phyloP scores from a whole-genome alignment of 164 flowering plant species.

The Magnolia kwangsiensis region DNA sequence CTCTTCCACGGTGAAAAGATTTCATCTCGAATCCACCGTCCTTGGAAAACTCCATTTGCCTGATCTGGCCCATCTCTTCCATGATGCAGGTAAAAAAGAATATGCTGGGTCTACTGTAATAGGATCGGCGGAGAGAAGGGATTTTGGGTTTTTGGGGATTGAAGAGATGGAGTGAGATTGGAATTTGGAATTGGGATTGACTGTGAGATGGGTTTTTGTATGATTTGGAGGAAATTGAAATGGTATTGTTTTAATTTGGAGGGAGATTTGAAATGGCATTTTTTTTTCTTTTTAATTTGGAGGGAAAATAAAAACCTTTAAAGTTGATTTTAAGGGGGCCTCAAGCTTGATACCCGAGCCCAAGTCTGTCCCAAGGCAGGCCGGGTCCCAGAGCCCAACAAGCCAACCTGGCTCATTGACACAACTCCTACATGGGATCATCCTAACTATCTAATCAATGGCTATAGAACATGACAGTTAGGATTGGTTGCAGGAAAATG shows the following conservation, averaged over 20 bases:
- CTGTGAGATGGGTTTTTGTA: no score
- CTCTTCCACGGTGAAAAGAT: conserved; percentile 32
- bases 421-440: no score
- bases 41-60: conserved; percentile 43
- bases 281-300: conserved; percentile 9
- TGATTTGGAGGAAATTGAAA: conserved; percentile 5
- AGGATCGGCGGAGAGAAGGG: conserved; percentile 9
- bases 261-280: neutral
- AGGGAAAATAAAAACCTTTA: conserved; percentile 13
- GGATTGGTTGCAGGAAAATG: no score
- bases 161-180: conserved; percentile 16
- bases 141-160: conserved; percentile 5
- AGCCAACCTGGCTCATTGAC: no score
- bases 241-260: conserved; percentile 9
- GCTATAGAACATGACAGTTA: no score
- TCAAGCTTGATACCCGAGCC: no score
- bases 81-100: conserved; percentile 87
- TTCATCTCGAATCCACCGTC: conserved; percentile 63
- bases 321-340: conserved; percentile 11
- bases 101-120: conserved; percentile 12
- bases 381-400: no score
- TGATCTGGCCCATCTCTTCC: conserved; percentile 77
- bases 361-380: no score
- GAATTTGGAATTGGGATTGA: conserved; percentile 7
- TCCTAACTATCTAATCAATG: no score